phyloP scores from a whole-genome alignment of 345 rosid species.

The Brassica nigra region DNA sequence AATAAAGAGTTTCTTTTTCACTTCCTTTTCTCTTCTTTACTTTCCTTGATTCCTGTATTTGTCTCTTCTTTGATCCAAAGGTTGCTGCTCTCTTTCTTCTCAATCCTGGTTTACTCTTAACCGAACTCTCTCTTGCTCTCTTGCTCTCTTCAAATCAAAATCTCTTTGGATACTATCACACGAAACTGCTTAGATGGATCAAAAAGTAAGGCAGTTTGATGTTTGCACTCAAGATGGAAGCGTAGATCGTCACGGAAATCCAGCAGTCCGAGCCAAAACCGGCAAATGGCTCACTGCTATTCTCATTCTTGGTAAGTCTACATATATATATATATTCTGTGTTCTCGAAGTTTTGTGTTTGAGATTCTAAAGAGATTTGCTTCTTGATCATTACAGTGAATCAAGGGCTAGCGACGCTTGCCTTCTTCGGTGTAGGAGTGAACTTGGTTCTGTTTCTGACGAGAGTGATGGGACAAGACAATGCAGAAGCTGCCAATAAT shows the following conservation, averaged over 20 bases:
- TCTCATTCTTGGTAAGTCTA: conserved; percentile 63
- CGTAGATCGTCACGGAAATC: conserved; percentile 75
- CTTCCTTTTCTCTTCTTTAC: conserved; percentile 24
- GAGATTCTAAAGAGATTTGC: not conserved
- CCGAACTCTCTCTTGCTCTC: not conserved
- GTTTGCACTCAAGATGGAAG: conserved; percentile 67
- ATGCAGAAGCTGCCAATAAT: conserved; percentile 89
- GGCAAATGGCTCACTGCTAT: conserved; percentile 86
- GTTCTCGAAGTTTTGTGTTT: not conserved
- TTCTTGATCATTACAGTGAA: conserved; percentile 58
- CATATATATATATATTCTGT: not conserved
- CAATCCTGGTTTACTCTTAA: conserved; percentile 4
- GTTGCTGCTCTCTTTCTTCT: not conserved
- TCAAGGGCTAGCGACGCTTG: conserved; percentile 93
- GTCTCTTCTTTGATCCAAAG: conserved; percentile 1
- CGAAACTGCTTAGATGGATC: conserved; percentile 36
- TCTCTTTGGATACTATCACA: conserved; percentile 19
- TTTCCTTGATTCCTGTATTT: not conserved
- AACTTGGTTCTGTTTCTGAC: conserved; percentile 89
- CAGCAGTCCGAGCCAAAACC: conserved; percentile 64
- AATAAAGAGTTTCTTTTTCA: conserved; percentile 19
- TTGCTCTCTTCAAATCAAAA: not conserved
- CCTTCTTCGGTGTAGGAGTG: conserved; percentile 93
- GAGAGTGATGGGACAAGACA: conserved; percentile 82
- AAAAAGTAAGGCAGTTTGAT: conserved; percentile 46